Conservation (phyloP, 1,284 basidiomycete genomes). For the Austroboletus niveus region DNA sequence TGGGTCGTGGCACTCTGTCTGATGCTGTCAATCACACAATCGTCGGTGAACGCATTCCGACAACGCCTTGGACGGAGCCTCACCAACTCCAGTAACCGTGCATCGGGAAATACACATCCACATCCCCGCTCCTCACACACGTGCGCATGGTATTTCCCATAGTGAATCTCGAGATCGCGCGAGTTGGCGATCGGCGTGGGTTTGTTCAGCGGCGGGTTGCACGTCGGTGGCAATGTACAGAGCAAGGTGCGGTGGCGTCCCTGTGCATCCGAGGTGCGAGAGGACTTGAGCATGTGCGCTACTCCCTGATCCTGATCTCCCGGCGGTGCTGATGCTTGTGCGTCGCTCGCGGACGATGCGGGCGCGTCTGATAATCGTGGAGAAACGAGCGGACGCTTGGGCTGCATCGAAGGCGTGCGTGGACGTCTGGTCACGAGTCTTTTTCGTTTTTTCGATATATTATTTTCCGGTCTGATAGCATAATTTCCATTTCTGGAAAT, state of each 20-base stretch:
- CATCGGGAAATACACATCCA: conserved; percentile 84
- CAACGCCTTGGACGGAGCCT: conserved; percentile 30
- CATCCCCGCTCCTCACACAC: conserved; percentile 72
- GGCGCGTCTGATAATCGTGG: conserved; percentile 26
- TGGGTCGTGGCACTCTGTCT: conserved; percentile 86
- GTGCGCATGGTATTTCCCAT: conserved; percentile 79
- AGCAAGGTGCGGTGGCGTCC: conserved; percentile 40
- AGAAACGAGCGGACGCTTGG: conserved; percentile 29
- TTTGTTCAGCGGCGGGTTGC: conserved; percentile 52
- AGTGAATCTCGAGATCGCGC: conserved; percentile 75
- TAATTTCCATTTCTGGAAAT: conserved; percentile 4
- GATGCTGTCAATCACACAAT: conserved; percentile 53
- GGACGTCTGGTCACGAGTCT: neutral
- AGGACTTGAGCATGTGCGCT: conserved; percentile 27
- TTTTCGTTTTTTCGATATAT: too few relatives aligned
- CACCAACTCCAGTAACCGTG: conserved; percentile 72
- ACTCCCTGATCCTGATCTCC: conserved; percentile 16
- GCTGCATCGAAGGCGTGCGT: conserved; percentile 15
- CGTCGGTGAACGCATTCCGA: neutral
- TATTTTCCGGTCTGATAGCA: too few relatives aligned
- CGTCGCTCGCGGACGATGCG: conserved; percentile 7
- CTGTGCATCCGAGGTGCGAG: conserved; percentile 17
- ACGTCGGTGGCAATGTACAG: conserved; percentile 82
- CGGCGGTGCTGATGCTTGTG: neutral
- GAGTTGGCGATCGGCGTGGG: conserved; percentile 61